Evolutionary conservation across 805 yeast genomes (phyloP), one percentile per base, ranked within the genome.

Genomic region (Pichia heedii): DNA sequence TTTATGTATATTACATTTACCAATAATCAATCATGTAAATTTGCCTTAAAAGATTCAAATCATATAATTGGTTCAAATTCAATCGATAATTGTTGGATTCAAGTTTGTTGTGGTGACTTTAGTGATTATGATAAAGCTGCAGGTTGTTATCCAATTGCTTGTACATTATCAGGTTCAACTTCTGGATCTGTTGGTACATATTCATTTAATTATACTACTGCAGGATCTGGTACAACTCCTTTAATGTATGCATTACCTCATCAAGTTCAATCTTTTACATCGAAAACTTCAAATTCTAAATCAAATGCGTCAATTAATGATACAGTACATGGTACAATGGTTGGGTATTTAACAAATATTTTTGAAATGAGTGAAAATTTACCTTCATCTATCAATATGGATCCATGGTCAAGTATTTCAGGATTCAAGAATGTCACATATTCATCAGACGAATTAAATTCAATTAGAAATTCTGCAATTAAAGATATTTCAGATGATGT

Each of bases 81-180:
- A 30, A 52, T 70, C 55, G 60, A 67, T 54, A 68, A 70, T 19
- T 54, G 68, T 41, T 59, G 69, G 34, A 55, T 75, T 30, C 81
- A 78, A 62, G 57, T 69, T n/a, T 78, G 76, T 6, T 42, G 49
- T 10, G 46, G 58, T 38, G 52, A 57, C 29, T 80, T 73, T 26
- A 58, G 66, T 22, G 70, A 62, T 52, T 77, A 77, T 54, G 86
- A 79, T 57, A 55, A 66, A 41, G 76, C 84, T 22, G 87, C 89
- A 37, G 90, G 90, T 43, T 67, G 69, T 56, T 83, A 79, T 51
- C 74, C 76, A 12, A 30, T 45, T 7, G 42, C 43, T 15, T 57
- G 54, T 21, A 50, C 68, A 0, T 50, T 79, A 9, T 45, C 64
- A 2, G 78, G 74, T 7, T 52, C 64, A 13, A 67, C 70, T 4